These are phyloP conservation scores for Backusella westeae DNA, from an alignment of 192 early-diverging fungal genomes.

Conservation along the genomic window DNA sequence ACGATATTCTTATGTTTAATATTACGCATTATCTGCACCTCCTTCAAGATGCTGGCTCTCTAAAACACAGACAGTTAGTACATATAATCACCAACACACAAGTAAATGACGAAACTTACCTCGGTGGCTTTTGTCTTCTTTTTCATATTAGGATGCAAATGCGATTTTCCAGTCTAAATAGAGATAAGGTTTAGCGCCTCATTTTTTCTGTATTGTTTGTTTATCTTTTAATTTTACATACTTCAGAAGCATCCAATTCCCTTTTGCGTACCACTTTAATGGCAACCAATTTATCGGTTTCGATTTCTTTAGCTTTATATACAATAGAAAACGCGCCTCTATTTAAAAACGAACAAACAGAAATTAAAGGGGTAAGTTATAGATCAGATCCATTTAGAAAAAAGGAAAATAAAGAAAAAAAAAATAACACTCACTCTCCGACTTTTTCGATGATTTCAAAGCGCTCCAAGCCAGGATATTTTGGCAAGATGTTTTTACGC, in stretches of 20 bases:
- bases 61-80: background rate
- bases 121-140: conserved; percentile 37
- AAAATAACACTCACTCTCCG: conserved; percentile 62
- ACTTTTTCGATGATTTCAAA: conserved; percentile 62
- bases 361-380: background rate
- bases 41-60: conserved; percentile 81
- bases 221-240: conserved; percentile 20
- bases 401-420: background rate
- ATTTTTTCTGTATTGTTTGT: background rate
- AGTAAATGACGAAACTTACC: background rate
- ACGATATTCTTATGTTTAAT: conserved; percentile 78
- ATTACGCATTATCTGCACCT: conserved; percentile 82
- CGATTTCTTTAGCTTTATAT: conserved; percentile 66
- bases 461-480: conserved; percentile 59
- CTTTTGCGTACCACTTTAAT: conserved; percentile 82
- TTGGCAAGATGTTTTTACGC: conserved; percentile 47
- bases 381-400: background rate
- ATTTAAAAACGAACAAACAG: background rate
- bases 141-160: conserved; percentile 40
- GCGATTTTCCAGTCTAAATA: conserved; percentile 22
- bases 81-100: no score
- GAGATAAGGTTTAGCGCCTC: background rate
- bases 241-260: conserved; percentile 70
- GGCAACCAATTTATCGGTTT: conserved; percentile 68
- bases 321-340: conserved; percentile 88